These are phyloP conservation scores for Sclerotinia glacialis DNA, from an alignment of 2,329 filamentous ascomycete genomes.

Conservation along the genomic window DNA sequence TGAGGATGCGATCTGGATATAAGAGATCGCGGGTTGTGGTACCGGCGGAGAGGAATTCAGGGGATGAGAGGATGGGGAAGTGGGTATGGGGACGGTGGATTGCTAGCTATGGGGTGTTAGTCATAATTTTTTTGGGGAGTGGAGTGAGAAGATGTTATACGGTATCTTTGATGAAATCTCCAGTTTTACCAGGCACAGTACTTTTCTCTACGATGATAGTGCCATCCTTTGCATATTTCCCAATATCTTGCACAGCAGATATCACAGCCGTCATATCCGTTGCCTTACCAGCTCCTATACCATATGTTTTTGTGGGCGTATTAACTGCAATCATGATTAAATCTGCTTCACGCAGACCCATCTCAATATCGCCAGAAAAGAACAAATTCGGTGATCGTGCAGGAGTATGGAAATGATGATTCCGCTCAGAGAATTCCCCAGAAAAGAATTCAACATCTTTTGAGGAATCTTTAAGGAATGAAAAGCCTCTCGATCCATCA, in stretches of 20 bases:
- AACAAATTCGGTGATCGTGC: constrained; percentile 62
- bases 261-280: constrained; percentile 73
- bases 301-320: constrained; percentile 72
- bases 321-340: constrained; percentile 75
- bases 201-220: constrained; percentile 80
- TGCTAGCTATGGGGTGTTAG: constrained; percentile 46
- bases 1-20: constrained; percentile 69
- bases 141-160: constrained; percentile 42
- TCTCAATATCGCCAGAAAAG: constrained; percentile 67
- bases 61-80: constrained; percentile 78
- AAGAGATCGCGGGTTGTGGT: constrained; percentile 71
- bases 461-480: constrained; percentile 43
- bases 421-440: constrained; percentile 35
- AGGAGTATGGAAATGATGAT: constrained; percentile 39
- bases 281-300: constrained; percentile 66
- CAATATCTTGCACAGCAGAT: constrained; percentile 65
- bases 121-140: constrained; percentile 27
- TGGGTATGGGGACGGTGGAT: constrained; percentile 59
- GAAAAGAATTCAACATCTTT: constrained; percentile 39
- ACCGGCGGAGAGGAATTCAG: constrained; percentile 77
- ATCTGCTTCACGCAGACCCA: constrained; percentile 64
- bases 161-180: constrained; percentile 65
- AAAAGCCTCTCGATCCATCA: constrained; percentile 51
- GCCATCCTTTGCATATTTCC: constrained; percentile 60
- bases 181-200: constrained; percentile 74